These are phyloP conservation scores for Exophiala spinifera DNA, from an alignment of 2,329 filamentous ascomycete species.

Conservation along the genomic window DNA sequence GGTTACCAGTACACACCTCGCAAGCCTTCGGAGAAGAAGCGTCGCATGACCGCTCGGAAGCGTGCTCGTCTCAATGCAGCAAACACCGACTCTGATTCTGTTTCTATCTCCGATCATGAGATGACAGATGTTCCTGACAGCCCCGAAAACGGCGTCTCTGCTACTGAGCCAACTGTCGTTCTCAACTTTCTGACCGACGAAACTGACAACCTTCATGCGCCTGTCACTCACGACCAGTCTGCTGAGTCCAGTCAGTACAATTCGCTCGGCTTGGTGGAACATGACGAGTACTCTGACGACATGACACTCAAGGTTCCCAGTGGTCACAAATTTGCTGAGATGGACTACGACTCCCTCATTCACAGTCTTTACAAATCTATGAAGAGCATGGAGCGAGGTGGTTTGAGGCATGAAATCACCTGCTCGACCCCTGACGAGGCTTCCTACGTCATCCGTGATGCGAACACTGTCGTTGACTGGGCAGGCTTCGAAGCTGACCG, in stretches of 20 bases:
- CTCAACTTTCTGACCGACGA: conserved; percentile 1
- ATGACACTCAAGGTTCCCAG: conserved; percentile 6
- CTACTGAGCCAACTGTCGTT: no score
- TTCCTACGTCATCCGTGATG: no score
- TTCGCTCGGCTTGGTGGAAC: background rate
- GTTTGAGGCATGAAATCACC: no score
- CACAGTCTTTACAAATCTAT: no score
- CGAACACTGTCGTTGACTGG: no score
- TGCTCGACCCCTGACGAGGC: no score
- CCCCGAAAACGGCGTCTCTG: no score
- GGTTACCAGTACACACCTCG: conserved; percentile 48
- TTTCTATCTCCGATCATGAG: conserved; percentile 1
- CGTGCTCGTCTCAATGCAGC: conserved; percentile 15
- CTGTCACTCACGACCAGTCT: background rate
- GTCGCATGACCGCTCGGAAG: conserved; percentile 41
- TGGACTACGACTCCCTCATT: conserved; percentile 8
- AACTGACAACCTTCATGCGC: background rate
- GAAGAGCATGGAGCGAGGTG: no score
- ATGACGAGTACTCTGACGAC: background rate
- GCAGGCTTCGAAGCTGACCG: no score
- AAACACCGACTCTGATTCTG: background rate
- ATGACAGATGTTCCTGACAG: background rate
- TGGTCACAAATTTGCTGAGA: background rate
- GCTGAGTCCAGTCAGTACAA: background rate
- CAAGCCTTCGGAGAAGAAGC: conserved; percentile 47